Base-by-base conservation (phyloP, 2,329 filamentous ascomycete genomes). In the Daldinia eschscholtzii region DNA sequence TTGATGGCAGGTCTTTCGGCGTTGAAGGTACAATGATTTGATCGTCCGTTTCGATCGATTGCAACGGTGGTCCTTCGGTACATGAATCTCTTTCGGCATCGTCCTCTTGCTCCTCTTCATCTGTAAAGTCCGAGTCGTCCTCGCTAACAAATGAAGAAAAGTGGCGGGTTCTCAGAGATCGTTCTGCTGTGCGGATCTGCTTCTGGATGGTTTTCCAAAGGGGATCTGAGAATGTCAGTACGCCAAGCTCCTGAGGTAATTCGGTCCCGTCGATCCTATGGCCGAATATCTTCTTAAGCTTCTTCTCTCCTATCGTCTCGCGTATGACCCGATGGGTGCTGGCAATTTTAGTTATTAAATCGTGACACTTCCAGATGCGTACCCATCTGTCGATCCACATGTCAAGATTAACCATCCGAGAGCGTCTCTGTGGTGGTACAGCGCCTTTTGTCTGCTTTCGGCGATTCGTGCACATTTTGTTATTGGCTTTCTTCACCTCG, bases 321-420 rank as follows among this genome's bases (percentile, higher is more conserved):
- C 55, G 61, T 35, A 69, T 59, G 10, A 42, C 63, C 15, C 63
- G 57, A 39, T 66, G 35, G 6, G 37, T 13, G 13, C 62, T 65
- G 39, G 65, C 69, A 15, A 64, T 48, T n/a, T 35, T 62, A 35
- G 37, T 44, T 10, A 61, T 50, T 7, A 71, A 9, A 18, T 64
- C 57, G 4, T 66, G 66, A 20, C 57, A 69, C 26, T 62, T 66
- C 69, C 66, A 69, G 33, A 71, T 28, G 26, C 63, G 46, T 12
- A 69, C 66, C 66, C 69, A 71, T 44, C 48, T 55, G 23, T 69
- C 63, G 20, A 69, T 63, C 65, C 69, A 69, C 20, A n/a, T 64
- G 44, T 66, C 69, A 18, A 64, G 35, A 18, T 65, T 30, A 1
- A n/a, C 48, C 57, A 56, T 57, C 12, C 39, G 44, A 50, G 60